Conservation (phyloP, 768 basidiomycete species). For the Pluteus cervinus region DNA sequence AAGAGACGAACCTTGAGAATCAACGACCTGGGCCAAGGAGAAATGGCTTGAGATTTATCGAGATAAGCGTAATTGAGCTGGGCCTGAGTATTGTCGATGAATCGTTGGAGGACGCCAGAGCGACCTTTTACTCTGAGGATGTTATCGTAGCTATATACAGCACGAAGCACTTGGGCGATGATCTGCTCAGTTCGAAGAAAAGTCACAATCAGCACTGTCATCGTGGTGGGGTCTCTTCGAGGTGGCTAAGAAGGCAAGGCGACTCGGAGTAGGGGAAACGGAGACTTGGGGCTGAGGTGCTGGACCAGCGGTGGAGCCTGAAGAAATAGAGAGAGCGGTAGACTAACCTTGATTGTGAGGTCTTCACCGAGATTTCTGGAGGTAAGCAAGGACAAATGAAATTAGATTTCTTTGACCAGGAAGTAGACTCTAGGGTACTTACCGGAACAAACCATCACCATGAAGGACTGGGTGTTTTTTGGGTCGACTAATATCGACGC, state of each 20-base stretch:
- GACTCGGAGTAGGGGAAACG: too few species aligned
- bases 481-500: constrained; percentile 39
- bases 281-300: too few species aligned
- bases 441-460: constrained; percentile 43
- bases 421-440: too few species aligned
- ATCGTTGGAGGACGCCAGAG: constrained; percentile 60
- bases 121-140: constrained; percentile 62
- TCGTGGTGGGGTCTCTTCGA: too few species aligned
- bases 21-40: constrained; percentile 67
- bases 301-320: too few species aligned
- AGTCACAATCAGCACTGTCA: too few species aligned
- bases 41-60: constrained; percentile 37
- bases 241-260: too few species aligned
- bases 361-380: constrained; percentile 39
- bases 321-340: neutral
- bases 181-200: too few species aligned
- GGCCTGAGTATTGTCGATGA: constrained; percentile 39
- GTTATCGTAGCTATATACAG: constrained; percentile 51
- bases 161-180: constrained; percentile 57
- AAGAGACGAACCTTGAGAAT: too few species aligned
- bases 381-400: too few species aligned
- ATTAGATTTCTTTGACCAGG: too few species aligned
- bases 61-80: constrained; percentile 53
- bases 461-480: constrained; percentile 39
- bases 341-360: constrained; percentile 49